Evolutionary conservation across 169 alveolate species (phyloP), one percentile per base, ranked within the genome.

Genomic region (Plasmodium gonderi): DNA sequence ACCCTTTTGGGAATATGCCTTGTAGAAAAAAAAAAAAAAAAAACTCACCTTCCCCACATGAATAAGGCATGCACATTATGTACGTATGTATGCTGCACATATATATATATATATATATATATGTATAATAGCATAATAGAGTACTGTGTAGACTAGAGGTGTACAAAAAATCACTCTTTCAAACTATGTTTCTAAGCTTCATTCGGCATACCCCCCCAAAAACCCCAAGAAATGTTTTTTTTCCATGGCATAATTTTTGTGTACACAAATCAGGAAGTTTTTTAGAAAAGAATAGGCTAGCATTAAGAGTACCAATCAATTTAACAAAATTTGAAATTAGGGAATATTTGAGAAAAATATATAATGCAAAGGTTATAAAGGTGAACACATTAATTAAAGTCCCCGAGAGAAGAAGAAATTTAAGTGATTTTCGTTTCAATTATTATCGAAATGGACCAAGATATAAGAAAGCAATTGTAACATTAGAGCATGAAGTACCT

Each of bases 391-490:
- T 96, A 74, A 95, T 97, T 72, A 93, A 96, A 68, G 94, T 96
- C 12, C 98, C 98, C 14, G 95, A 91, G 54, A 87, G 96, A 17
- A 91, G 94, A 76, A 87, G 97, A 29, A 96, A 96, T 95, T 80
- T 94, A 47, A 83, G 93, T 31, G 94, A 95, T 64, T 65, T 51
- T 29, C 60, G 81, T 90, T 95, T 95, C 20, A 85, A 85, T 72
- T 96, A 97, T 90, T 95, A 96, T 78, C 95, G 98, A 77, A 95
- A 92, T 87, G 98, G 98, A 23, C 97, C 98, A 12, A 95, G 95
- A 95, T 96, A 95, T 92, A 97, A 97, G 90, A 97, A 97, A 95
- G 98, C 98, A 23, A 95, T 96, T 11, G 95, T 97, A 33, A 97
- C 97, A 17, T 91, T 96, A 40, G 98, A 97, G 80, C 97, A 97